Percentiles rank a stretch among this genome's conserved stretches.
Conservation (phyloP, 1,284 basidiomycete species). For the Thecaphora thlaspeos region DNA sequence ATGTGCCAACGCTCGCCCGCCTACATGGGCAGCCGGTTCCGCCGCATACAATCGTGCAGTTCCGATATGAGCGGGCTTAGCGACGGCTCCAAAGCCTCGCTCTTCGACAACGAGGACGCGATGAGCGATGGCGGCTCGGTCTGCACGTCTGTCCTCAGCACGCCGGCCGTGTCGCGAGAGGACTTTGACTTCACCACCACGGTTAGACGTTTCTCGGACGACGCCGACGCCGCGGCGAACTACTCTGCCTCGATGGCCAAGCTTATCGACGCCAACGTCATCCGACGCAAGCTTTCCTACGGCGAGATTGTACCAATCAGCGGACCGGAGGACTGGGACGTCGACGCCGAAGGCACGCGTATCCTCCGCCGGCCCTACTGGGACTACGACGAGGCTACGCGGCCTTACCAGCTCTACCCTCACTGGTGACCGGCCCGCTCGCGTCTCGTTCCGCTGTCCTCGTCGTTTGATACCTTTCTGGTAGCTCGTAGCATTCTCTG, state of each 20-base stretch:
- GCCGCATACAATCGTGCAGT: conserved; percentile 14
- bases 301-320: not conserved
- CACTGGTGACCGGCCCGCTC: not conserved
- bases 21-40: conserved; percentile 1
- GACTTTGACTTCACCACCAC: not conserved
- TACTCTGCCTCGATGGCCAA: not conserved
- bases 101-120: conserved; percentile 14
- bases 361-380: conserved; percentile 17
- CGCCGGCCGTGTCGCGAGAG: conserved; percentile 6
- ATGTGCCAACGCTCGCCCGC: conserved; percentile 45
- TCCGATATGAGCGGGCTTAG: conserved; percentile 24
- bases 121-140: conserved; percentile 9
- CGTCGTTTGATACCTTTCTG: not conserved
- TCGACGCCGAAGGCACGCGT: conserved; percentile 10
- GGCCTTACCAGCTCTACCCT: conserved; percentile 22
- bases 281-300: not conserved
- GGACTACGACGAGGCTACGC: conserved; percentile 19
- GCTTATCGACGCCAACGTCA: not conserved
- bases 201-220: too few species aligned
- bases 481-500: not conserved
- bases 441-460: not conserved
- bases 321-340: conserved; percentile 10
- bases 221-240: not conserved
- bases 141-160: conserved; percentile 12
- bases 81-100: conserved; percentile 11